These are phyloP conservation scores for Bromus sterilis DNA, from an alignment of 176 grass and related monocot genomes.

Conservation along the genomic window DNA sequence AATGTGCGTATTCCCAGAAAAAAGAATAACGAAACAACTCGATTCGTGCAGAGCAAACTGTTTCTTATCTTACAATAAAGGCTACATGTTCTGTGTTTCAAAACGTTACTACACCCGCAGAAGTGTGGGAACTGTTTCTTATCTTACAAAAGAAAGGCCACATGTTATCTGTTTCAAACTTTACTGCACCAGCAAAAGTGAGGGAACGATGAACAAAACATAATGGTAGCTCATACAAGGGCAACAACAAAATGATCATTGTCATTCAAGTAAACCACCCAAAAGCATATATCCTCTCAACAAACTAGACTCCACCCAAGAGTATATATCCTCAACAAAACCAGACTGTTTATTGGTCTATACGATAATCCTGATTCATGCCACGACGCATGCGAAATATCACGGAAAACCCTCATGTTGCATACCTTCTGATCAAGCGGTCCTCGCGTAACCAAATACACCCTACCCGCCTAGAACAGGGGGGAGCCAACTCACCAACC, in stretches of 20 bases:
- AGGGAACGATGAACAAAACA: too few species aligned
- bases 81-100: too few species aligned
- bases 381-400: conserved; percentile 27
- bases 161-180: too few species aligned
- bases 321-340: conserved; percentile 27
- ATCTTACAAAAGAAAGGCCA: too few species aligned
- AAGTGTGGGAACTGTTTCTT: too few species aligned
- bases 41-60: too few species aligned
- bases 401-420: conserved; percentile 23
- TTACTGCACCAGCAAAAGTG: too few species aligned
- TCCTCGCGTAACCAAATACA: conserved; percentile 39
- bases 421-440: conserved; percentile 35
- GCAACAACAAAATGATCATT: background rate
- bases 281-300: conserved; percentile 9
- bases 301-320: too few species aligned
- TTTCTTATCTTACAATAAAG: too few species aligned
- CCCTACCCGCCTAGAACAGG: conserved; percentile 35
- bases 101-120: too few species aligned
- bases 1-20: too few species aligned
- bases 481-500: conserved; percentile 26
- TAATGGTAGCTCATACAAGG: background rate
- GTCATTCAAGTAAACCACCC: conserved; percentile 2
- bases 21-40: too few species aligned
- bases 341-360: conserved; percentile 49
- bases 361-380: conserved; percentile 39